phyloP scores from a whole-genome alignment of 129 eudicot species.

The Kitagawia praeruptora region DNA sequence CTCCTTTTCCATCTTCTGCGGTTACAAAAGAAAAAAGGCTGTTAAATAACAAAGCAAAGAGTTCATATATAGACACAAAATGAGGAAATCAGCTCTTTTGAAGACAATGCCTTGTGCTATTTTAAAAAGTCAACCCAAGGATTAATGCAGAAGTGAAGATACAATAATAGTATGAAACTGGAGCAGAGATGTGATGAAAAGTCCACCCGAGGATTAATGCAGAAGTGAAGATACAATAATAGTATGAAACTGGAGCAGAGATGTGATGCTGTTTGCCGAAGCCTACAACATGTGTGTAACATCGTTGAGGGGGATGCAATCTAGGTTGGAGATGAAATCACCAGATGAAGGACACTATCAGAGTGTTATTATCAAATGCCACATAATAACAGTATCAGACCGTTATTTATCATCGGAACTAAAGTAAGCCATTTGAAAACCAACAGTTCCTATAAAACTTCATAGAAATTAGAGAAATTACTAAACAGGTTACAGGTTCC shows the following conservation, averaged over 20 bases:
- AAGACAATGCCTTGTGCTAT: background rate
- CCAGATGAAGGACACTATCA: background rate
- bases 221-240: background rate
- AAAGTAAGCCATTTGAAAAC: background rate
- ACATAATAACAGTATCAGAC: no score
- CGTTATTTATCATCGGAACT: background rate
- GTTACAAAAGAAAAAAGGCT: background rate
- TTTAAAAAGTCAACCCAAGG: background rate
- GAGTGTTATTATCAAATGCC: background rate
- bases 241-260: background rate
- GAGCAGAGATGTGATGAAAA: background rate
- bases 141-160: background rate
- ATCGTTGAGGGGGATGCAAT: background rate
- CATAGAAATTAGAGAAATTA: background rate
- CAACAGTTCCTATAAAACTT: background rate
- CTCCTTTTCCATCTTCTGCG: conserved; percentile 1
- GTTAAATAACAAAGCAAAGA: background rate
- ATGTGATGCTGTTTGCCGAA: background rate
- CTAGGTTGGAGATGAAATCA: background rate
- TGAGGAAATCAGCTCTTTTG: background rate
- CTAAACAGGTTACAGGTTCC: background rate
- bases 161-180: background rate
- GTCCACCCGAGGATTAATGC: background rate
- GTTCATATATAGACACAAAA: background rate
- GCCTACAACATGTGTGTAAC: background rate